Base-by-base conservation (phyloP, 768 basidiomycete genomes). In the Boletus subcaerulescens region DNA sequence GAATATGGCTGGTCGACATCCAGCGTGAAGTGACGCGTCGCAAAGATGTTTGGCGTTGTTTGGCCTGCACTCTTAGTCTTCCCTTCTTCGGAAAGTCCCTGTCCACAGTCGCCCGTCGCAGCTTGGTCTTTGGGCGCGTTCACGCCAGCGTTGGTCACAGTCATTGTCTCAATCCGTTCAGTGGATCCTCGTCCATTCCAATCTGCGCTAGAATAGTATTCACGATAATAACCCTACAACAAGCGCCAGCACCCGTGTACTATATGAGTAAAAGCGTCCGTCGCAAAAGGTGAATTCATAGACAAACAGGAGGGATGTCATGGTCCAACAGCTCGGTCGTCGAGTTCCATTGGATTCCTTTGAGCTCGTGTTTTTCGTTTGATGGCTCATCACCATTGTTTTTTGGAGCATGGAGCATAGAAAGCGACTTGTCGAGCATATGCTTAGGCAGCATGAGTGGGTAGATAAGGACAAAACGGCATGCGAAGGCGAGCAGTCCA, bases 1-100 rank as follows among this genome's bases (percentile, higher is more conserved):
- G 73, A 65, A 74, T 72, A 75, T 65, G 71, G 70, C 71, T 73
- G 72, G 63, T 63, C 57, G 54, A 60, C 53, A 33, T 56, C 55
- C 57, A 47, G 48, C 54, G 52, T 65, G 59, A 62, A 71, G 52
- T 84, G 82, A 85, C 84, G 84, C 85, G 85, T 85, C 82, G 76
- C 76, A 76, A 72, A 73, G 61, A 73, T 80, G 63, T 83, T 81
- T 76, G 64, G 64, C 15, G 29, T 52, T 80, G 59, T 79, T 72
- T 71, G 68, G 31, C 42, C 42, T 14, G 20, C 32, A 33, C 55
- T 39, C 26, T 51, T 49, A 31, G 32, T 47, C 40, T 51, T 55
- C 44, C 63, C 59, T 59, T 60, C 55, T 49, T 64, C 52, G 58
- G 52, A 48, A 62, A 18, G 22, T 61, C 51, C 67, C 62, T 70